Evolutionary conservation across 805 yeast species (phyloP), one percentile per base, ranked within the genome.

Genomic region (Metschnikowia arizonensis): DNA sequence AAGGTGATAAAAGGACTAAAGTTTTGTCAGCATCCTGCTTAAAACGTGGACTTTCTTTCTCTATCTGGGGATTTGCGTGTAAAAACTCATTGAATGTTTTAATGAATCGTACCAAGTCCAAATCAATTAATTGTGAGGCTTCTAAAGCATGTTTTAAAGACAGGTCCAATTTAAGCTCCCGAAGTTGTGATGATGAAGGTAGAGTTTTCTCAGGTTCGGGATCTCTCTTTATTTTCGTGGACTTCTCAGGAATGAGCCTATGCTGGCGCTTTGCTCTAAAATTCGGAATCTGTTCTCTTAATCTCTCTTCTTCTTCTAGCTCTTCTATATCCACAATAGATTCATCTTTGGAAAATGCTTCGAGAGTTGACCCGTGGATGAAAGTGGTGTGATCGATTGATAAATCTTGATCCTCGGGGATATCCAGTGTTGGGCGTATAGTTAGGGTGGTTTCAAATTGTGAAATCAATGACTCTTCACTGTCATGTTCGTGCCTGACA

Each of bases 1-100:
- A 69, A 0, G 95, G 91, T 0, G 91, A 80, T 17, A 87, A 61
- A 4, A 87, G 68, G 5, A 86, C 68, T 32, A 82, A 70, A 0
- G 87, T 76, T 50, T 75, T 78, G 30, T 78, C 77, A 2, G 55
- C 47, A 11, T 63, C 67, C 11, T 54, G 51, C 17, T 53, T 46
- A 39, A 66, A 69, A 35, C 69, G 54, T 4, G 75, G 74, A 14
- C 73, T 66, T 38, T 71, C 74, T 15, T 56, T 57, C 36, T 63
- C 56, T 29, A 71, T 71, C 42, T 71, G 74, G 1, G 74, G 72
- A 45, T 71, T 71, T n/a, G 70, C 69, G 18, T 49, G 51, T 31
- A 71, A 53, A 46, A 71, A 80, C 28, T 64, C 71, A 25, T 65
- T 62, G 48, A 77, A 79, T 25, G 72, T 69, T 34, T 60, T 60